Evolutionary conservation across 2,329 filamentous ascomycete species (phyloP), one percentile per base, ranked within the genome.

Genomic region (Graphilbum sp.): DNA sequence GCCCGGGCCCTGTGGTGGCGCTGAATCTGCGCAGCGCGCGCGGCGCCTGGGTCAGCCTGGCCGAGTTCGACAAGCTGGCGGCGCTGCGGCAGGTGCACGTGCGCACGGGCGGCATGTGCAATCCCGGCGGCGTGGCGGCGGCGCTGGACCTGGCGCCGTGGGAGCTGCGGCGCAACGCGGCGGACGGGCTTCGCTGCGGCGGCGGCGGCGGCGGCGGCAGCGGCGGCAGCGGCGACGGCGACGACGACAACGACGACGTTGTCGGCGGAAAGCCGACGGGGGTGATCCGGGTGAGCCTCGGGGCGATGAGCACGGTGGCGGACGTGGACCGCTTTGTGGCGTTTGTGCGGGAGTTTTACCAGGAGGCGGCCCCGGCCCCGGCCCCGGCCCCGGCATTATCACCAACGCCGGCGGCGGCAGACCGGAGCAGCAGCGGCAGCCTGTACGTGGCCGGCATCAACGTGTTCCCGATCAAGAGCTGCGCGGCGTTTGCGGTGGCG

Each of bases 401-500:
- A n/a, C n/a, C n/a, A n/a, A n/a, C n/a, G n/a, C n/a, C 51, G 46
- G 12, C 21, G 2, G n/a, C 10, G 11, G 11, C 19, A 17, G 4
- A 3, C 16, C n/a, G n/a, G 8, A 32, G 19, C 3, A 23, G 12
- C n/a, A 8, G 13, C 18, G 31, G 3, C 30, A n/a, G 21, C 19
- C 23, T 35, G 12, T 24, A 19, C 41, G 21, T 45, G 38, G 25
- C 46, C 43, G 65, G 64, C 38, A 67, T 87, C 15, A 74, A 67
- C 1, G 71, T 96, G 1, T 98, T 86, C 51, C 90, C 90, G 0
- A 87, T 98, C 52, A 98, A 98, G 57, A 94, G 86, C 53, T 96
- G 90, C 50, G 82, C 76, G 15, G 82, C 82, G 1, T 93, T 80
- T 54, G 62, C 63, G 27, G 65, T 96, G 23, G 79, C 85, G 2